Evolutionary conservation across 441 rosid genomes (phyloP).

Genomic region (Arabidopsis lyrata): DNA sequence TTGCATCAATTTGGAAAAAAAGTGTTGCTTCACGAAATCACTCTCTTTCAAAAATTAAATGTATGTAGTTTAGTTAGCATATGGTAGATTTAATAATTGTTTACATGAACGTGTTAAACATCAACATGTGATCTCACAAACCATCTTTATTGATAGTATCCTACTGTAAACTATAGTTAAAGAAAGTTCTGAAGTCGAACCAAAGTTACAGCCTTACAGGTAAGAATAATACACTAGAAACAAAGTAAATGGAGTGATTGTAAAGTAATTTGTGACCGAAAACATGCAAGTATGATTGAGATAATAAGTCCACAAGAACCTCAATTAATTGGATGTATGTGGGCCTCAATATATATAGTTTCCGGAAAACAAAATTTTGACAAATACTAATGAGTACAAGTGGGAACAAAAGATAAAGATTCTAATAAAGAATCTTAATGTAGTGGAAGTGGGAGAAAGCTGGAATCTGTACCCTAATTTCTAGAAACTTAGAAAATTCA

Average conservation of each 20-base stretch:
- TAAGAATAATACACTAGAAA: background rate
- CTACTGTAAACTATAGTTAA: background rate
- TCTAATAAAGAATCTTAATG: constrained; percentile 40
- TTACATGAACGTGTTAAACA: background rate
- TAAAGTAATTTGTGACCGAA: constrained; percentile 13
- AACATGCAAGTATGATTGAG: constrained; percentile 27
- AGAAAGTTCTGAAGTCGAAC: background rate
- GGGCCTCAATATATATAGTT: constrained; percentile 26
- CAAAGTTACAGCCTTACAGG: background rate
- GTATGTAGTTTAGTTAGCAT: constrained; percentile 1
- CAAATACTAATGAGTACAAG: constrained; percentile 21
- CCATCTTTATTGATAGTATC: background rate
- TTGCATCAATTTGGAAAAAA: constrained; percentile 28
- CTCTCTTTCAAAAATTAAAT: background rate
- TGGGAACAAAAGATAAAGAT: constrained; percentile 35
- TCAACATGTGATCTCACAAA: constrained; percentile 3
- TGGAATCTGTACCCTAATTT: constrained; percentile 38
- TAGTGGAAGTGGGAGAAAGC: constrained; percentile 39
- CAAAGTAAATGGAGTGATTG: constrained; percentile 12
- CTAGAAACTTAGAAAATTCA: constrained; percentile 37
- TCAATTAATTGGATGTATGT: constrained; percentile 28
- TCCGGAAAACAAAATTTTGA: constrained; percentile 10
- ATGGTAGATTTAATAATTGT: constrained; percentile 7
- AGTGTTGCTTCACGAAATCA: constrained; percentile 43
- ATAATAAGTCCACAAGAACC: constrained; percentile 20